Percentiles rank a stretch among this genome's conserved stretches.
These are phyloP conservation scores for Saturnispora quitensis DNA, from an alignment of 805 yeast species.

Conservation along the genomic window DNA sequence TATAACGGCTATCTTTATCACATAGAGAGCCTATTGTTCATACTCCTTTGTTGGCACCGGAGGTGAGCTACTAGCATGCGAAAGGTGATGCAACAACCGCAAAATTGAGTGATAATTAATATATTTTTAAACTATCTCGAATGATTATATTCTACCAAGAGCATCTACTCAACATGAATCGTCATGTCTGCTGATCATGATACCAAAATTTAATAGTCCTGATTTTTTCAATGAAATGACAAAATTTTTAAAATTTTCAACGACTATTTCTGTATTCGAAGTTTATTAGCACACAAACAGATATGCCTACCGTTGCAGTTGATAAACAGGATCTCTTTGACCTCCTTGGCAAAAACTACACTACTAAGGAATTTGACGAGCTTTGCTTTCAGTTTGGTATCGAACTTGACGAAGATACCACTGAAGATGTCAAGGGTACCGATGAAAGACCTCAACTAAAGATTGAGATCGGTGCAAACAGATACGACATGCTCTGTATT, in stretches of 20 bases:
- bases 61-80: no score
- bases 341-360: constrained; percentile 56
- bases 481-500: constrained; percentile 96
- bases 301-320: constrained; percentile 94
- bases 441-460: constrained; percentile 94
- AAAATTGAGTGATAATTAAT: no score
- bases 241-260: neutral
- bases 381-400: constrained; percentile 96
- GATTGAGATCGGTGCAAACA: constrained; percentile 95
- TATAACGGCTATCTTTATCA: no score
- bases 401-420: constrained; percentile 95
- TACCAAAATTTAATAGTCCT: neutral
- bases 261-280: neutral
- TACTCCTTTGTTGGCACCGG: no score
- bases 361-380: constrained; percentile 92
- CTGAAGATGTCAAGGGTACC: constrained; percentile 58
- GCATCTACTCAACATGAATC: neutral
- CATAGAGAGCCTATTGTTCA: no score
- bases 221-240: neutral
- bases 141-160: neutral
- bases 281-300: constrained; percentile 7
- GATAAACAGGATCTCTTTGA: constrained; percentile 88
- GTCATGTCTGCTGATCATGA: neutral
- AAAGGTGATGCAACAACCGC: no score
- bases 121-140: neutral